Conservation (phyloP, 2,329 filamentous ascomycete species). For the Colletotrichum neosansevieriae region DNA sequence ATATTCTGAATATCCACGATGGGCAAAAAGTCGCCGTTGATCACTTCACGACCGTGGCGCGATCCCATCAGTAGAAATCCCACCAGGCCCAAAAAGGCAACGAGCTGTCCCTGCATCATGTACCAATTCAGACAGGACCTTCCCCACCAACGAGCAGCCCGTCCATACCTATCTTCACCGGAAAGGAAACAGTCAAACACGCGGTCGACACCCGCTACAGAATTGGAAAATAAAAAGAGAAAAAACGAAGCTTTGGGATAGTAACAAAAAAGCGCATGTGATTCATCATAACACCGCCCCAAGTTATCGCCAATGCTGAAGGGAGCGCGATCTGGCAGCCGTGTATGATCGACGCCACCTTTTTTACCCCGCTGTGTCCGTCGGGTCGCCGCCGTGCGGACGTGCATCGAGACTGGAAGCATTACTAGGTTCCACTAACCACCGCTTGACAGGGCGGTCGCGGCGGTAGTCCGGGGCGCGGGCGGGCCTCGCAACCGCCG, state of each 20-base stretch:
- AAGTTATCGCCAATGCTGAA: background rate
- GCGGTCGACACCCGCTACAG: conserved; percentile 11
- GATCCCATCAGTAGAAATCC: conserved; percentile 8
- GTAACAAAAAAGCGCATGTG: background rate
- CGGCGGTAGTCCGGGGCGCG: conserved; percentile 14
- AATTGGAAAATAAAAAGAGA: background rate
- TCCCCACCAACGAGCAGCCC: conserved; percentile 5
- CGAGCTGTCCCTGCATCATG: conserved; percentile 37
- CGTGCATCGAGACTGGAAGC: conserved; percentile 8
- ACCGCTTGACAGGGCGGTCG: conserved; percentile 21
- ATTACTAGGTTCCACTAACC: background rate
- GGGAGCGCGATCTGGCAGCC: background rate
- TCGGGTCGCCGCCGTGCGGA: conserved; percentile 10
- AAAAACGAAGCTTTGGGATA: background rate
- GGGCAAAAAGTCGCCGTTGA: background rate
- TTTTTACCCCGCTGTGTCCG: background rate
- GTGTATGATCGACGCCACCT: background rate
- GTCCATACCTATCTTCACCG: background rate
- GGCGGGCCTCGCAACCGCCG: conserved; percentile 25
- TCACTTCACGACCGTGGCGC: background rate
- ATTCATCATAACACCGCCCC: background rate
- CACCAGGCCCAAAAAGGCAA: conserved; percentile 37
- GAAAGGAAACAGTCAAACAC: conserved; percentile 19
- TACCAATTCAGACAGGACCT: conserved; percentile 33
- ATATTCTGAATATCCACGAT: too few species aligned